Conservation (phyloP, 257 asterid species). For the Avicennia marina region DNA sequence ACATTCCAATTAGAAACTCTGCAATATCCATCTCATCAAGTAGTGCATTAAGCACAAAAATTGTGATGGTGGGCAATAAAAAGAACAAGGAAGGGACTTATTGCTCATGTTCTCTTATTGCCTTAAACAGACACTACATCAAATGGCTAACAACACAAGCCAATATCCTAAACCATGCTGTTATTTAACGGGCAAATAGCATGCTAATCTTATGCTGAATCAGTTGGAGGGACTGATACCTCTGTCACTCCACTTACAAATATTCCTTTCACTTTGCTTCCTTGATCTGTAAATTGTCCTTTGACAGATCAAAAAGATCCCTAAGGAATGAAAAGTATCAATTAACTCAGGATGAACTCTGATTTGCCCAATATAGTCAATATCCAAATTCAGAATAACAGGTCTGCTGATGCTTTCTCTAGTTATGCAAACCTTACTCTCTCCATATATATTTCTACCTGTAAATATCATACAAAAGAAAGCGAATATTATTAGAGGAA, state of each 20-base stretch:
- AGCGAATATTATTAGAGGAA: constrained; percentile 3
- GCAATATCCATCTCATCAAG: constrained; percentile 9
- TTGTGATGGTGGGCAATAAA: constrained; percentile 5
- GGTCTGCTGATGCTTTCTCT: constrained; percentile 18
- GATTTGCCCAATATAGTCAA: constrained; percentile 13
- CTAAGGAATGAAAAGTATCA: constrained; percentile 33
- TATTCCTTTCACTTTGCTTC: constrained; percentile 62
- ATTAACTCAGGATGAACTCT: constrained; percentile 15
- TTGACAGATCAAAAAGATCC: constrained; percentile 81
- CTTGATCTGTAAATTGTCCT: constrained; percentile 76
- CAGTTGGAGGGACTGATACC: constrained; percentile 27
- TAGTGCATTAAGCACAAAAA: background rate
- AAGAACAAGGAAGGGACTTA: background rate
- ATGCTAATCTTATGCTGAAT: background rate
- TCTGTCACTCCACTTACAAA: constrained; percentile 67
- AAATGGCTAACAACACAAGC: background rate
- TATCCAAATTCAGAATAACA: constrained; percentile 13
- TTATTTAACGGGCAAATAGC: background rate
- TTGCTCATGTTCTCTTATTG: background rate
- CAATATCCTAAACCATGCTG: background rate
- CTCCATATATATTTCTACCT: constrained; percentile 92
- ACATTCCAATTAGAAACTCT: background rate
- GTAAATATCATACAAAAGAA: constrained; percentile 23
- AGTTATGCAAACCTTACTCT: constrained; percentile 64
- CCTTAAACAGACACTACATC: background rate